Conservation (phyloP, 2,329 filamentous ascomycete genomes). For the Stylonectria norvegica region DNA sequence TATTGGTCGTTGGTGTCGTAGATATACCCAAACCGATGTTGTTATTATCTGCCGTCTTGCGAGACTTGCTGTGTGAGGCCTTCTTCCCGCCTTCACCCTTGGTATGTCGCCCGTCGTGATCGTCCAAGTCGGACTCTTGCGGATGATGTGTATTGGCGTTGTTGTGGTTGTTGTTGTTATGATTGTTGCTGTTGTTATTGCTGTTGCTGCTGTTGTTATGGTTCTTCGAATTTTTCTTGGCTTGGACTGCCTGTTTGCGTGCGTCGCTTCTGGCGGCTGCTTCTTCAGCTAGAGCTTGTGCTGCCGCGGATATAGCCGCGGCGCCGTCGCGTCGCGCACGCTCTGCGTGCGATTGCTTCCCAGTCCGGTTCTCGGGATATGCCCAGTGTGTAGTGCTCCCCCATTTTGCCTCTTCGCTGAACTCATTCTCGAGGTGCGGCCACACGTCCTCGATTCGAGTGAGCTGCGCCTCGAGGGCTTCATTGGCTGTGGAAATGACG, state of each 20-base stretch:
- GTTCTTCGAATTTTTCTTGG: slow-evolving; percentile 67
- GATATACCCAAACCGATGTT: slow-evolving; percentile 64
- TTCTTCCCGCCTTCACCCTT: slow-evolving; percentile 59
- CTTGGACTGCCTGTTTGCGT: slow-evolving; percentile 75
- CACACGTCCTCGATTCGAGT: slow-evolving; percentile 82
- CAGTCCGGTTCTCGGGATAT: slow-evolving; percentile 78
- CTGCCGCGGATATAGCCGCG: slow-evolving; percentile 71
- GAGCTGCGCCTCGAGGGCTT: slow-evolving; percentile 81
- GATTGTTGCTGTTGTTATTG: slow-evolving; percentile 15
- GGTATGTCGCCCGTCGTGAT: slow-evolving; percentile 51
- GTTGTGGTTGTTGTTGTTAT: slow-evolving; percentile 15
- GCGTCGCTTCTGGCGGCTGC: slow-evolving; percentile 80
- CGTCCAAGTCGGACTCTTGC: slow-evolving; percentile 76
- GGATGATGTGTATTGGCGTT: slow-evolving; percentile 13
- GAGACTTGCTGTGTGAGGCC: slow-evolving; percentile 56
- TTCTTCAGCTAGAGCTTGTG: slow-evolving; percentile 75
- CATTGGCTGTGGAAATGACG: slow-evolving; percentile 87
- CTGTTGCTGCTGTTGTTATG: slow-evolving; percentile 36
- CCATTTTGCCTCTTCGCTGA: slow-evolving; percentile 91
- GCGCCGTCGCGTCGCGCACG: slow-evolving; percentile 75
- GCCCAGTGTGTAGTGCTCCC: slow-evolving; percentile 94
- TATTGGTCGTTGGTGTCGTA: slow-evolving; percentile 50
- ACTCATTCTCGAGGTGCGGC: slow-evolving; percentile 80
- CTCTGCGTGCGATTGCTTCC: slow-evolving; percentile 64
- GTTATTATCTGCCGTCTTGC: slow-evolving; percentile 56